Conservation (phyloP, 2,329 filamentous ascomycete genomes). For the Stagonosporopsis chrysanthemi region DNA sequence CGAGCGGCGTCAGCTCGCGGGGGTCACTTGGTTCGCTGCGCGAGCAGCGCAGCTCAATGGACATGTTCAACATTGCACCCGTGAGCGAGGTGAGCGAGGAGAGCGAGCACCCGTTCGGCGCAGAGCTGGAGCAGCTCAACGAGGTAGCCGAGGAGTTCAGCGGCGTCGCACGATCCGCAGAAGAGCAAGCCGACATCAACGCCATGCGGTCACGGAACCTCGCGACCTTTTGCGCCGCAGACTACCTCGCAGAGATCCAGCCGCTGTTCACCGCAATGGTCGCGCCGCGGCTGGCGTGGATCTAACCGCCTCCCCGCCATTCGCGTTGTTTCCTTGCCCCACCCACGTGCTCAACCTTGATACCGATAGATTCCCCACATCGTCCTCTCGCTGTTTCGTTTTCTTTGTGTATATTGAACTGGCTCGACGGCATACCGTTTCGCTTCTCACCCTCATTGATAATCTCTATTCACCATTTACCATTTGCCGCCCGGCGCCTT, state of each 20-base stretch:
- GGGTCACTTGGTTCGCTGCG: conserved; percentile 61
- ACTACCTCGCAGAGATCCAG: conserved; percentile 84
- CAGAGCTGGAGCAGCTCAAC: conserved; percentile 88
- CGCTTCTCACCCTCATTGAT: conserved; percentile 9
- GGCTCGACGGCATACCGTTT: background rate
- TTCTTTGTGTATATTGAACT: conserved; percentile 15
- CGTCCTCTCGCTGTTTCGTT: background rate
- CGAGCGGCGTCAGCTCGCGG: conserved; percentile 23
- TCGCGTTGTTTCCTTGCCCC: background rate
- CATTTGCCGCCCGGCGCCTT: background rate
- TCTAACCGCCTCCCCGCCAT: conserved; percentile 24
- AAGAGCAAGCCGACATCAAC: conserved; percentile 76
- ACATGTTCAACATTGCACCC: conserved; percentile 50
- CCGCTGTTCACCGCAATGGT: conserved; percentile 57
- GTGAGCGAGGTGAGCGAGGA: conserved; percentile 37
- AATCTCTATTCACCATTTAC: conserved; percentile 10
- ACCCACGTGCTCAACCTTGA: background rate
- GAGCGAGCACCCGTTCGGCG: conserved; percentile 77
- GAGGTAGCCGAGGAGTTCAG: conserved; percentile 92
- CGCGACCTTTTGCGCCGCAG: conserved; percentile 75
- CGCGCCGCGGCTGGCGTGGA: conserved; percentile 45
- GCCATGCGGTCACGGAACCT: conserved; percentile 75
- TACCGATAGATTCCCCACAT: conserved; percentile 5
- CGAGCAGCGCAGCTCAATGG: conserved; percentile 59
- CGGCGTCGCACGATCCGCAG: conserved; percentile 62